These are phyloP conservation scores for Castanea crenata DNA, from an alignment of 306 rosid genomes.

Conservation along the genomic window DNA sequence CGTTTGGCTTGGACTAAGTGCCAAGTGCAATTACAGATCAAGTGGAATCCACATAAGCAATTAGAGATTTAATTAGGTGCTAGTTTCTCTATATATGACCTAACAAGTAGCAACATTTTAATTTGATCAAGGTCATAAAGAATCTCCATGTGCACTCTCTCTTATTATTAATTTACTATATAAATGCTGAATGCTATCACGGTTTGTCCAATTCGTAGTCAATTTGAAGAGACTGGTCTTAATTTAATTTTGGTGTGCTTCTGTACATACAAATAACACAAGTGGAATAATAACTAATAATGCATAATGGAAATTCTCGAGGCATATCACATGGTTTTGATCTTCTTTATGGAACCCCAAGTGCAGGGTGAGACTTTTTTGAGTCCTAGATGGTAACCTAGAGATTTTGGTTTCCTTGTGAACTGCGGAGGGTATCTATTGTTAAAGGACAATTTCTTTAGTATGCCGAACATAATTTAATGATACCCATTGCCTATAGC, in stretches of 20 bases:
- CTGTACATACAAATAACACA: neutral
- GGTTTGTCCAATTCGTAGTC: neutral
- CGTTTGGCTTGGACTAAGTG: no score
- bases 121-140: no score
- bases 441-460: no score
- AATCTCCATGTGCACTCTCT: constrained; percentile 6
- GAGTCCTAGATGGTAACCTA: no score
- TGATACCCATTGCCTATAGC: no score
- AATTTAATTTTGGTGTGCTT: neutral
- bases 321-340: constrained; percentile 19
- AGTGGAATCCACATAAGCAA: constrained; percentile 21
- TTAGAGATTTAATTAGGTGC: neutral
- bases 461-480: no score
- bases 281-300: constrained; percentile 19
- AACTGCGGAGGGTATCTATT: no score
- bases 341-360: no score
- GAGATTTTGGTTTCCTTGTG: no score
- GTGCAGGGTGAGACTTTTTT: no score
- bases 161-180: neutral
- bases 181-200: no score
- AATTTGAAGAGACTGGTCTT: constrained; percentile 10
- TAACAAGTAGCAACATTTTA: neutral
- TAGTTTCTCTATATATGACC: neutral
- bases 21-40: neutral
- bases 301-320: constrained; percentile 6